A percentile compares a stretch with the other conserved stretches of the same genome.
These are phyloP conservation scores for Pythium rishiriense DNA, from an alignment of 352 stramenopile genomes.

Conservation along the genomic window DNA sequence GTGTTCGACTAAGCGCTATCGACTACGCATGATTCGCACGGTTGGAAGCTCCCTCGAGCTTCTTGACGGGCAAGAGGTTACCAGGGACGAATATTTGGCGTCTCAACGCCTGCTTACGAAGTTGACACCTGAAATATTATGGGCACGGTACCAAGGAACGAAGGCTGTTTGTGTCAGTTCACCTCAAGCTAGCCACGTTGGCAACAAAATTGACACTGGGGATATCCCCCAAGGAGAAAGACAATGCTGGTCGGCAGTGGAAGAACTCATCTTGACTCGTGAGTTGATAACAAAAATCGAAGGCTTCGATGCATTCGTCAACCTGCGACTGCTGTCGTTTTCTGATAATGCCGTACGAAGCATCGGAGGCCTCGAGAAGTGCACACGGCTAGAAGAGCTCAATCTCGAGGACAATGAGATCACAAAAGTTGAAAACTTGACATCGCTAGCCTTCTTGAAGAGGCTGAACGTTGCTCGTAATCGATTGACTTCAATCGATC, in stretches of 20 bases:
- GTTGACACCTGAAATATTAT: conserved; percentile 48
- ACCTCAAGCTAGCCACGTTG: neutral
- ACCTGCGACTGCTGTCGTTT: conserved; percentile 63
- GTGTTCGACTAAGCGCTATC: conserved; percentile 65
- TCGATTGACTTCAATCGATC: conserved; percentile 58
- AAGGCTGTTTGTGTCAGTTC: neutral
- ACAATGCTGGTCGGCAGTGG: conserved; percentile 51
- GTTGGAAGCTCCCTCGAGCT: conserved; percentile 36
- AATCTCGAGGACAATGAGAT: conserved; percentile 82
- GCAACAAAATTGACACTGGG: neutral
- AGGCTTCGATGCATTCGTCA: conserved; percentile 48
- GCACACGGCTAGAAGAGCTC: conserved; percentile 71
- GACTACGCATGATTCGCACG: conserved; percentile 56
- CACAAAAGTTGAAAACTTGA: conserved; percentile 60
- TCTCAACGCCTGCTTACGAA: conserved; percentile 48
- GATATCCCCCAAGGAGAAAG: conserved; percentile 7
- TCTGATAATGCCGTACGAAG: conserved; percentile 67
- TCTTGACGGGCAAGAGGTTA: conserved; percentile 58
- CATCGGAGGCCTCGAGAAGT: conserved; percentile 58
- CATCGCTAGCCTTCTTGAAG: conserved; percentile 55
- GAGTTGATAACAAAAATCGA: conserved; percentile 63
- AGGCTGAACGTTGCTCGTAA: conserved; percentile 83
- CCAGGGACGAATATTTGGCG: conserved; percentile 34
- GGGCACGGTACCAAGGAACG: conserved; percentile 20
- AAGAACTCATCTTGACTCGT: conserved; percentile 63